Evolutionary conservation across 192 early-diverging fungal genomes (phyloP), one percentile per base, ranked within the genome.

Genomic region (Backusella liffmaniae): DNA sequence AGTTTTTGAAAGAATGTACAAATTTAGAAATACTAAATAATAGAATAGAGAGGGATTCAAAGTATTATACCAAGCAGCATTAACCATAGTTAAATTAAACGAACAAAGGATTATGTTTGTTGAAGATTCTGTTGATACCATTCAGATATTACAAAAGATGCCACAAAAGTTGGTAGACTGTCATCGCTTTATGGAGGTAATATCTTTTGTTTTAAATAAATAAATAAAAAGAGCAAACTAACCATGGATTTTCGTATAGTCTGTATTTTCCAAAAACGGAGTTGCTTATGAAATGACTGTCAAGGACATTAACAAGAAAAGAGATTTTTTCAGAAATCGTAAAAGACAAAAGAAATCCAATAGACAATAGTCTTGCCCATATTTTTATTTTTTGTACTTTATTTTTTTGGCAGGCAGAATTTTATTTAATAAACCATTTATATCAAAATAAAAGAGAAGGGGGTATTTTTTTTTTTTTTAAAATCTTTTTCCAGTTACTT

Each of bases 21-120:
- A 0, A 32, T 32, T 32, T 32, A 3, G 32, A 32, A 35, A 29
- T 32, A 34, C 5, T 16, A 13, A 46, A 30, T 5, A 7, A 35
- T 7, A 69, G 1, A 21, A 5, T 34, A 65, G 62, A 66, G 73
- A 74, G 32, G 73, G 62, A 34, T 89, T 87, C 81, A 93, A 91
- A 77, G 86, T 92, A 23, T 67, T 95, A 10, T 91, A 91, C 74
- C 86, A 92, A 2, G 88, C 92, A 21, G 90, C 90, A 1, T 81
- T 95, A 18, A 88, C 94, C 0, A 86, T 95, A 56, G 76, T 95
- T 29, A 83, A 88, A 70, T 74, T 91, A 26, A 87, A 92, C 75
- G 90, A 95, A 73, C 74, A 83, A 16, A 81, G 84, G 26, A 86
- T 95, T 37, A 71, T 90, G 13, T 79, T 80, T 44, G 81, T 86